These are phyloP conservation scores for Thelonectria rubi DNA, from an alignment of 2,329 filamentous ascomycete species.

Conservation along the genomic window DNA sequence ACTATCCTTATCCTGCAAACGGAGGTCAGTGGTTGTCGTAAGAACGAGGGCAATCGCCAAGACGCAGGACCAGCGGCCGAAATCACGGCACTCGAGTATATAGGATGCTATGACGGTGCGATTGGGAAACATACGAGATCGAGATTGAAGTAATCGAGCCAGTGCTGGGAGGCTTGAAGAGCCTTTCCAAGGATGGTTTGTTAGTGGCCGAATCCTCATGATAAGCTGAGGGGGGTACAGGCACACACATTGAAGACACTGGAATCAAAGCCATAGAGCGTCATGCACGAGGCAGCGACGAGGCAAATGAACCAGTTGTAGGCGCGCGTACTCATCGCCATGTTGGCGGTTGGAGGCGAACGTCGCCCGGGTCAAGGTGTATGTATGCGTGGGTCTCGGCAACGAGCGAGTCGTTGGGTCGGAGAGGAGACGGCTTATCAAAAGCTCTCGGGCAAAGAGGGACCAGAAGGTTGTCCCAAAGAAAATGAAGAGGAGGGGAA, in stretches of 20 bases:
- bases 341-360: conserved; percentile 39
- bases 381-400: neutral
- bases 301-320: conserved; percentile 67
- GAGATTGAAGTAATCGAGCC: conserved; percentile 70
- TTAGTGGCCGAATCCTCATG: conserved; percentile 8
- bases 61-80: neutral
- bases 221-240: neutral
- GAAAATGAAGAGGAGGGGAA: conserved; percentile 1
- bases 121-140: conserved; percentile 44
- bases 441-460: neutral
- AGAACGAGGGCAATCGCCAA: neutral
- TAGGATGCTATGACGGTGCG: neutral
- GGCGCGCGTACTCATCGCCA: conserved; percentile 47
- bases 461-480: too few relatives aligned
- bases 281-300: conserved; percentile 78
- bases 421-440: neutral
- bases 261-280: conserved; percentile 78
- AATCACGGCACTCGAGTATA: conserved; percentile 3
- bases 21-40: conserved; percentile 3
- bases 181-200: conserved; percentile 42
- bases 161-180: conserved; percentile 73
- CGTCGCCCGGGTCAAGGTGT: neutral
- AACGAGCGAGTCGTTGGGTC: neutral
- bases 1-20: conserved; percentile 49
- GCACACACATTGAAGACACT: conserved; percentile 73